Conservation (phyloP, 371 early-diverging fungal species). For the Quaeritorhiza haematococci region DNA sequence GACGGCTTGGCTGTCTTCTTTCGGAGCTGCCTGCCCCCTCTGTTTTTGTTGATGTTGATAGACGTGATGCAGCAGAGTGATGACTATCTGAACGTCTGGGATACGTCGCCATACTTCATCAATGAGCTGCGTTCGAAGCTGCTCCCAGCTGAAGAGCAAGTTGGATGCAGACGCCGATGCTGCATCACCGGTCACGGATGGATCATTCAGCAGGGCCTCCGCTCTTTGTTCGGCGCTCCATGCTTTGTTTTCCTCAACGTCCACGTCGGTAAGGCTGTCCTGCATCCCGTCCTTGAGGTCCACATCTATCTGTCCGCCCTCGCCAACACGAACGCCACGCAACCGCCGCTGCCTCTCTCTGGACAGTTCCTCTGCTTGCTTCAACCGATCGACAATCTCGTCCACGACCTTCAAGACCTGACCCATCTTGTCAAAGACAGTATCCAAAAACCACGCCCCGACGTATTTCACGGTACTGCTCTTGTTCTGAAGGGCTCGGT, state of each 20-base stretch:
- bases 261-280: background rate
- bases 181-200: too few species aligned
- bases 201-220: too few species aligned
- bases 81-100: slow-evolving; percentile 68
- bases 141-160: slow-evolving; percentile 29
- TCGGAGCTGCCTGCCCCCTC: slow-evolving; percentile 12
- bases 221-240: too few species aligned
- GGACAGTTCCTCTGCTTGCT: background rate
- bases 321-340: slow-evolving; percentile 3
- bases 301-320: background rate
- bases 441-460: slow-evolving; percentile 51
- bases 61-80: slow-evolving; percentile 52
- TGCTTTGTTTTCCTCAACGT: background rate
- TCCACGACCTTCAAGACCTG: slow-evolving; percentile 25
- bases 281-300: background rate
- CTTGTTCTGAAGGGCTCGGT: slow-evolving; percentile 64
- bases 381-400: slow-evolving; percentile 2
- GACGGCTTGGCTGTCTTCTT: background rate
- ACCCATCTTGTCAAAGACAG: slow-evolving; percentile 60
- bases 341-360: background rate
- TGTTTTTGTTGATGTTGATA: too few species aligned
- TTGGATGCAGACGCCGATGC: slow-evolving; percentile 16
- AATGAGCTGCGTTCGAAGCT: slow-evolving; percentile 2
- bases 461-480: slow-evolving; percentile 65
- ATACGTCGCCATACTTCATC: slow-evolving; percentile 66